Conservation (phyloP, 257 asterid species). For the Osmanthus fragrans region DNA sequence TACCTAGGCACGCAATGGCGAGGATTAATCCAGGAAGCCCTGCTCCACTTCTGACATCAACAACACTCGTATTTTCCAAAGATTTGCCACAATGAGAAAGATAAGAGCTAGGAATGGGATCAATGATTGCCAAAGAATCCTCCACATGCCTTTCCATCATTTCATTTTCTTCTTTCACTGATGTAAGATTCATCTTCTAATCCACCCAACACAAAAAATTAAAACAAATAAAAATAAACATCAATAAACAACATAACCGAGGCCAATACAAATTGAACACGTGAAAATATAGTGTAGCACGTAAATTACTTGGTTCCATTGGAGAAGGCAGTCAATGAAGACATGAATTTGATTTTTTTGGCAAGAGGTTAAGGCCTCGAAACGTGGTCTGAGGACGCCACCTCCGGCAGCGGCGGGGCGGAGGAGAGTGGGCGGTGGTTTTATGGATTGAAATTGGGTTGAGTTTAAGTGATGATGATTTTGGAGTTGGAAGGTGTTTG, state of each 20-base stretch:
- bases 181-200: constrained; percentile 90
- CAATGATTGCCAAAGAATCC: constrained; percentile 77
- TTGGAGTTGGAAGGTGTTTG: constrained; percentile 57
- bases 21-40: constrained; percentile 89
- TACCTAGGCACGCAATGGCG: constrained; percentile 44
- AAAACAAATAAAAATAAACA: too few species aligned
- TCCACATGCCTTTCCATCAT: constrained; percentile 88
- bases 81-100: constrained; percentile 52
- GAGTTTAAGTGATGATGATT: constrained; percentile 26
- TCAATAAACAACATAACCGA: not conserved
- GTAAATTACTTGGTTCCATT: constrained; percentile 74
- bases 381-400: constrained; percentile 32
- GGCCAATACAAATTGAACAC: not conserved
- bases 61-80: constrained; percentile 59
- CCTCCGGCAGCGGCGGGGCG: constrained; percentile 2
- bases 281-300: not conserved
- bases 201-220: not conserved
- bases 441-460: constrained; percentile 26
- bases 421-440: constrained; percentile 23
- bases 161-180: constrained; percentile 73
- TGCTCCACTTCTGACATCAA: constrained; percentile 78
- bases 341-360: constrained; percentile 64
- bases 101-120: constrained; percentile 60
- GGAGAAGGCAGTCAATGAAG: constrained; percentile 68
- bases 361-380: constrained; percentile 42